phyloP scores from a whole-genome alignment of 23 red algal genomes.

The Gracilaria gracilis region DNA sequence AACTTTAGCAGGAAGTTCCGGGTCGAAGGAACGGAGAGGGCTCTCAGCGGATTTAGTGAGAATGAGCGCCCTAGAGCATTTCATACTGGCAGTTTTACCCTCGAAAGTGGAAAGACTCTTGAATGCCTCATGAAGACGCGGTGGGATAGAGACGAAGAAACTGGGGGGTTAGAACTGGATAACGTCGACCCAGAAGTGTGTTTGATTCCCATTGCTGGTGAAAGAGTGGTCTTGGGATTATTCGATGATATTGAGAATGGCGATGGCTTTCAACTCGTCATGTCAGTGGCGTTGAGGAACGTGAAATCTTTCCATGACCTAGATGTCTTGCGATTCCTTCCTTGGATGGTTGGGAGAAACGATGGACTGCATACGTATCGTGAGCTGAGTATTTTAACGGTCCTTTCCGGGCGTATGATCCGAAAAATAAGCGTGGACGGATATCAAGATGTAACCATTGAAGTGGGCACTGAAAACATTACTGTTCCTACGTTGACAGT shows the following conservation, averaged over 20 bases:
- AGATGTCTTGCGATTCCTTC: neutral
- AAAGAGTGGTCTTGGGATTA: neutral
- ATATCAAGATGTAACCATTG: neutral
- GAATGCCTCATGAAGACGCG: neutral
- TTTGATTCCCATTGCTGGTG: neutral
- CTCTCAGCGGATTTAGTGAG: neutral
- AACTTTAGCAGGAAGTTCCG: neutral
- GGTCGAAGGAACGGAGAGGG: neutral
- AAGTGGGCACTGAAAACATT: neutral
- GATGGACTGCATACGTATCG: neutral
- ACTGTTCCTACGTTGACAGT: neutral
- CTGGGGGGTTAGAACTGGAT: neutral
- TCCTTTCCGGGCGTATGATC: neutral
- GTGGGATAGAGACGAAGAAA: neutral
- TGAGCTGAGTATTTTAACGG: neutral
- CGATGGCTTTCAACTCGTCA: neutral
- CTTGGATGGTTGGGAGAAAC: conserved; percentile 6
- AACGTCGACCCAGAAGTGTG: neutral
- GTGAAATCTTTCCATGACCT: neutral
- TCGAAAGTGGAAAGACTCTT: neutral
- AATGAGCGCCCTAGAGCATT: neutral
- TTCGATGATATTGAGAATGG: neutral
- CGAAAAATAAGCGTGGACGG: neutral
- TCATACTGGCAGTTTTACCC: neutral
- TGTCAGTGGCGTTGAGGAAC: neutral